Evolutionary conservation across 192 early-diverging fungal species (phyloP).

Genomic region (Rhizoclosmatium globosum): DNA sequence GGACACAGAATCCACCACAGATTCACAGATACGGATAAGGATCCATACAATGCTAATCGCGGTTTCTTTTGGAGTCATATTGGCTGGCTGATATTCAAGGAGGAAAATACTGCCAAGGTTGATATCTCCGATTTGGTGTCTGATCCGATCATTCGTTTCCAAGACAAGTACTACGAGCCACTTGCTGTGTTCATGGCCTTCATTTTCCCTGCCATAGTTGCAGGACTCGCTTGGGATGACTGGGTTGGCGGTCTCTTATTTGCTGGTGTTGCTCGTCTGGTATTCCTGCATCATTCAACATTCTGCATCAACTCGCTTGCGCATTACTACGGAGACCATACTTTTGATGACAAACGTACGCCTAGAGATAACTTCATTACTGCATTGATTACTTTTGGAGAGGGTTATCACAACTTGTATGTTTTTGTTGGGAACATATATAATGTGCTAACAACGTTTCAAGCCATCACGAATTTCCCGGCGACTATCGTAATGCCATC

Average conservation of each 20-base stretch:
- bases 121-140: slow-evolving; percentile 55
- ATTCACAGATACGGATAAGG: slow-evolving; percentile 38
- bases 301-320: slow-evolving; percentile 67
- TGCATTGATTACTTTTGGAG: slow-evolving; percentile 57
- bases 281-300: slow-evolving; percentile 60
- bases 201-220: slow-evolving; percentile 80
- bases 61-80: slow-evolving; percentile 63
- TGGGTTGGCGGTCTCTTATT: slow-evolving; percentile 63
- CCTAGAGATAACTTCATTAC: slow-evolving; percentile 59
- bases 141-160: slow-evolving; percentile 54
- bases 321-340: slow-evolving; percentile 55
- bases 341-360: slow-evolving; percentile 78
- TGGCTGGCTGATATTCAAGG: slow-evolving; percentile 58
- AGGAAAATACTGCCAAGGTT: slow-evolving; percentile 40
- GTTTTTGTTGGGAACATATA: not conserved
- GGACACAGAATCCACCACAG: slow-evolving; percentile 31
- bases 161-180: slow-evolving; percentile 53
- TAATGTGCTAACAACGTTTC: not conserved
- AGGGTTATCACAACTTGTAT: slow-evolving; percentile 65
- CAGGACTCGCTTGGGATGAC: slow-evolving; percentile 77
- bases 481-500: slow-evolving; percentile 66
- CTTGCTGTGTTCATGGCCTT: slow-evolving; percentile 66
- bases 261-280: slow-evolving; percentile 55
- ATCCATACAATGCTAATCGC: slow-evolving; percentile 60
- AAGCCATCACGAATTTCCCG: slow-evolving; percentile 71